Base-by-base conservation (phyloP, 768 basidiomycete species). In the Arthromyces matolae region DNA sequence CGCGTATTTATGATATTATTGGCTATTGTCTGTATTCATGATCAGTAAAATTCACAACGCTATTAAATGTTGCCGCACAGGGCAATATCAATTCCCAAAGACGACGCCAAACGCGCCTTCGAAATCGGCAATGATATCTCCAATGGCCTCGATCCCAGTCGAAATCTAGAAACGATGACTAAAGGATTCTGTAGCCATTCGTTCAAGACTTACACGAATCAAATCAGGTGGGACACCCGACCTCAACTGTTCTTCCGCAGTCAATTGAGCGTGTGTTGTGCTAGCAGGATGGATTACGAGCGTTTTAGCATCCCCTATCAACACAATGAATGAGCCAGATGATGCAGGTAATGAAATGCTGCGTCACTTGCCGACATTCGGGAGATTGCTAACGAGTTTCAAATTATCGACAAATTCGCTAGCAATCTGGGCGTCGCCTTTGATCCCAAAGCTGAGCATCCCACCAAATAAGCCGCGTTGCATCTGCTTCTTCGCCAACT, bases 161-260 rank as follows among this genome's bases (percentile, higher is more conserved):
- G 45, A 46, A 38, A 46, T 37, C 45, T 46, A 29, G 8, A 10
- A 31, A 43, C 13, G 7, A 18, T 33, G 9, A 22, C 20, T 20
- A 4, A 12, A 36, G 9, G 4, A 29, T 12, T 16, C 5, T 10
- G 3, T 18, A n/a, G 19, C 10, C 22, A 1, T n/a, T 5, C 20
- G 8, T 8, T 9, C 13, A 5, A 25, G 3, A 64, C 75, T 12
- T 54, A 85, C 86, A 34, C 88, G 75, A 50, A 91, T 86, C 40
- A 89, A 69, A 63, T 90, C 88, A 0, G 81, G 78, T 1, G 84
- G 83, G 8, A 89, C 86, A 6, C 89, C 89, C n/a, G 81, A 73
- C 5, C 73, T 67, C 8, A 72, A 50, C 56, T 81, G 81, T 60
- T 90, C 88, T 45, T 74, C 78, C 18, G 65, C 67, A 0, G 71